These are phyloP conservation scores for Yamadazyma pseudoaaseri DNA, from an alignment of 1,139 yeast genomes.

Conservation along the genomic window DNA sequence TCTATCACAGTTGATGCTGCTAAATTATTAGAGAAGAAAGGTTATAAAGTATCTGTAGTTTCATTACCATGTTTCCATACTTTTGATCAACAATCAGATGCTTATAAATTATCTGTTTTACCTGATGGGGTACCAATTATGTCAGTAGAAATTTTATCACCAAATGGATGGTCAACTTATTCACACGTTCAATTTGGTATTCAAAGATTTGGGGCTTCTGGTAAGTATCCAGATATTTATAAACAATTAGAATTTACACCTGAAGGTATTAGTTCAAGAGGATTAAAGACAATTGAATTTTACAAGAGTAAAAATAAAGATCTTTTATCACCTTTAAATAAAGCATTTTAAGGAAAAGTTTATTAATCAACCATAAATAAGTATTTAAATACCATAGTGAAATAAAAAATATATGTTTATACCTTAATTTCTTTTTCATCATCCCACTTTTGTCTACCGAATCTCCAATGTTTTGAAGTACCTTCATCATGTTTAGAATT, in stretches of 20 bases:
- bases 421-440: conserved; percentile 57
- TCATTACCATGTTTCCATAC: conserved; percentile 90
- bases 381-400: background rate
- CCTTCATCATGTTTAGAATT: conserved; percentile 53
- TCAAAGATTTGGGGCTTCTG: conserved; percentile 95
- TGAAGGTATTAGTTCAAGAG: conserved; percentile 87
- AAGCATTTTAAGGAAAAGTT: conserved; percentile 66
- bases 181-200: conserved; percentile 95
- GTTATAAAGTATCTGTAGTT: conserved; percentile 75
- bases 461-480: conserved; percentile 67
- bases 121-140: conserved; percentile 93
- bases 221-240: conserved; percentile 80
- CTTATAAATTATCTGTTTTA: conserved; percentile 78
- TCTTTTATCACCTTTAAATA: conserved; percentile 71
- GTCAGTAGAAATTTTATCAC: conserved; percentile 89
- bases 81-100: conserved; percentile 76
- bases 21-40: conserved; percentile 44
- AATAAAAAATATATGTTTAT: conserved; percentile 11
- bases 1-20: conserved; percentile 77
- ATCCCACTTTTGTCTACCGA: conserved; percentile 52
- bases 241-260: conserved; percentile 85
- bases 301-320: conserved; percentile 63
- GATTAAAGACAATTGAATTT: conserved; percentile 71
- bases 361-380: background rate
- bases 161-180: conserved; percentile 91